Conservation (phyloP, 2,329 filamentous ascomycete species). For the Aspergillus sp. region DNA sequence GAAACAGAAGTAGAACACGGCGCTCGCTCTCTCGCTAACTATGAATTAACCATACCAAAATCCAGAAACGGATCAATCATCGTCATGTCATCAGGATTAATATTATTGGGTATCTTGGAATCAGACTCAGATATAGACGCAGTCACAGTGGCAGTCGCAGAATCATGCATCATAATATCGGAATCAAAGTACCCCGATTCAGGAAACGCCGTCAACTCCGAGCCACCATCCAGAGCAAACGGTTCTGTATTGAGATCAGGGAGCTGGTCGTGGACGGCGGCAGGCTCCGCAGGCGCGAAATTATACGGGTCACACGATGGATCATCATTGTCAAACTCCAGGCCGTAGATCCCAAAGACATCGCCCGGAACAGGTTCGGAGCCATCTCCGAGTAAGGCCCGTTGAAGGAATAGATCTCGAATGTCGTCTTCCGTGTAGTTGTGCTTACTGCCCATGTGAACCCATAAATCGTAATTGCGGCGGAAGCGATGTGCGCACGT, state of each 20-base stretch:
- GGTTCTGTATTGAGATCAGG: background rate
- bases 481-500: slow-evolving; percentile 57
- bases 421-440: slow-evolving; percentile 39
- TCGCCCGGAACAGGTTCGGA: slow-evolving; percentile 23
- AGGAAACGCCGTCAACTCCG: background rate
- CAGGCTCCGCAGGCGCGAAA: background rate
- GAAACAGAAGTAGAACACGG: background rate
- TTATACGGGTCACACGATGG: slow-evolving; percentile 17
- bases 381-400: slow-evolving; percentile 36
- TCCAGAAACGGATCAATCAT: slow-evolving; percentile 36
- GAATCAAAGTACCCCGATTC: slow-evolving; percentile 1
- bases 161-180: slow-evolving; percentile 30
- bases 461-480: slow-evolving; percentile 57
- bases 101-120: slow-evolving; percentile 31
- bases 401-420: slow-evolving; percentile 41
- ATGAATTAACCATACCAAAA: slow-evolving; percentile 29
- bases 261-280: background rate
- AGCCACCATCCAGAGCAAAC: background rate
- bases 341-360: slow-evolving; percentile 37
- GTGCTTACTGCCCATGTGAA: slow-evolving; percentile 54
- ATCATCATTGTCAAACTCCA: slow-evolving; percentile 31
- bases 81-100: slow-evolving; percentile 30
- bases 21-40: background rate
- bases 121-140: slow-evolving; percentile 6
- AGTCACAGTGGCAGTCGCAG: slow-evolving; percentile 3